Evolutionary conservation across 2,329 filamentous ascomycete genomes (phyloP).

Genomic region (Dissoconium aciculare): DNA sequence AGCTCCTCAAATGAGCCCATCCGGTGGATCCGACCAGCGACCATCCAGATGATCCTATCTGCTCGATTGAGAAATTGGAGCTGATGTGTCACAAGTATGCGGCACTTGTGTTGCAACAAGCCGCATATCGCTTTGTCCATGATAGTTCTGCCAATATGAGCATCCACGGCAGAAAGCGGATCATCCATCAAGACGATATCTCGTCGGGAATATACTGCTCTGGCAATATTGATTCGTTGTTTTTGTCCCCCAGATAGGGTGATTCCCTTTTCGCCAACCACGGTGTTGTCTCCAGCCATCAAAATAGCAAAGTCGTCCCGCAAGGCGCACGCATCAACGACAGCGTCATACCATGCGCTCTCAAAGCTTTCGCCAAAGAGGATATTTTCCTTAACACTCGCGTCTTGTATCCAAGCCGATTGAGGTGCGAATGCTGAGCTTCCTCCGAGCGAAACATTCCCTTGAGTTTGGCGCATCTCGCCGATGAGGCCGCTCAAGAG

Average conservation of each 20-base stretch:
- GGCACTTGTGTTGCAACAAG: slow-evolving; percentile 67
- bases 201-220: slow-evolving; percentile 42
- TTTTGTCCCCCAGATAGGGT: neutral
- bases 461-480: too few relatives aligned
- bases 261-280: slow-evolving; percentile 26
- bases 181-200: slow-evolving; percentile 68
- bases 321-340: slow-evolving; percentile 57
- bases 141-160: slow-evolving; percentile 48
- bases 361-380: slow-evolving; percentile 67
- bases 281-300: slow-evolving; percentile 59
- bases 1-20: neutral
- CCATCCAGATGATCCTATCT: slow-evolving; percentile 1
- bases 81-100: slow-evolving; percentile 80
- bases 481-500: slow-evolving; percentile 3
- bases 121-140: slow-evolving; percentile 84
- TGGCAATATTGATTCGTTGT: neutral
- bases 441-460: too few relatives aligned
- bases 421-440: slow-evolving; percentile 53
- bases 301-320: slow-evolving; percentile 64
- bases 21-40: neutral
- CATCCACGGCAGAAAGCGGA: slow-evolving; percentile 61
- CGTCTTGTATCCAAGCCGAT: slow-evolving; percentile 88
- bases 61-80: slow-evolving; percentile 4
- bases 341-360: slow-evolving; percentile 52
- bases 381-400: slow-evolving; percentile 69